These are phyloP conservation scores for Ilyonectria robusta DNA, from an alignment of 2,329 filamentous ascomycete species.

Conservation along the genomic window DNA sequence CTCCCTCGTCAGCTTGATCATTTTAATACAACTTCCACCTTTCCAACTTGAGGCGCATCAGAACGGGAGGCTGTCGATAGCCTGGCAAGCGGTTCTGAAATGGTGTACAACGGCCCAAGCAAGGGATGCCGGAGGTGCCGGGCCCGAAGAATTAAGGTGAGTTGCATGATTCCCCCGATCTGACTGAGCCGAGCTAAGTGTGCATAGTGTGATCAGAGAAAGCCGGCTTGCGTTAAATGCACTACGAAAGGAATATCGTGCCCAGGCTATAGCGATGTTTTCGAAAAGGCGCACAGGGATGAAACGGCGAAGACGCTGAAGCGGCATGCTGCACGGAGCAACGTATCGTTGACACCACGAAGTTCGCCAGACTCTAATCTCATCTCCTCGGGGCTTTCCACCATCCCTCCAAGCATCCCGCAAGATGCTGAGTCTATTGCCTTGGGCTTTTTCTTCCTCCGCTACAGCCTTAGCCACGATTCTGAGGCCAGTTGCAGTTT, in stretches of 20 bases:
- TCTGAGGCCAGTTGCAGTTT: constrained; percentile 17
- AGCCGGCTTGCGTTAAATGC: constrained; percentile 9
- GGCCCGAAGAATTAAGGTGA: constrained; percentile 8
- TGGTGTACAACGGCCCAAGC: constrained; percentile 20
- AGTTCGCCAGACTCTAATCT: neutral
- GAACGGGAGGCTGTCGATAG: neutral
- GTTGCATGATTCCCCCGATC: neutral
- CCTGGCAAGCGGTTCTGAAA: neutral
- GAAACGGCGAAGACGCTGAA: constrained; percentile 6
- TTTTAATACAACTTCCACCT: neutral
- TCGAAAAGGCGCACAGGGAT: constrained; percentile 8
- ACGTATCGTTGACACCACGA: neutral
- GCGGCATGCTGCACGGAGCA: neutral
- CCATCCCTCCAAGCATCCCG: neutral
- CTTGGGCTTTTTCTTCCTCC: constrained; percentile 21
- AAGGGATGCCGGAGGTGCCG: constrained; percentile 13
- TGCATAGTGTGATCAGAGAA: constrained; percentile 9
- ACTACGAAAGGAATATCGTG: neutral
- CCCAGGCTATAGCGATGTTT: constrained; percentile 10
- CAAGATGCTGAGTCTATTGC: constrained; percentile 7
- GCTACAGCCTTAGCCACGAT: constrained; percentile 11
- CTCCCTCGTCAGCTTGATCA: neutral
- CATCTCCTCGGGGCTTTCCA: neutral
- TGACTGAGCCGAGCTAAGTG: neutral
- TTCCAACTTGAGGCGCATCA: neutral